A percentile compares a stretch with the other conserved stretches of the same genome.
Conservation (phyloP, 2,329 filamentous ascomycete species). For the Aspergillus novoparasiticus region DNA sequence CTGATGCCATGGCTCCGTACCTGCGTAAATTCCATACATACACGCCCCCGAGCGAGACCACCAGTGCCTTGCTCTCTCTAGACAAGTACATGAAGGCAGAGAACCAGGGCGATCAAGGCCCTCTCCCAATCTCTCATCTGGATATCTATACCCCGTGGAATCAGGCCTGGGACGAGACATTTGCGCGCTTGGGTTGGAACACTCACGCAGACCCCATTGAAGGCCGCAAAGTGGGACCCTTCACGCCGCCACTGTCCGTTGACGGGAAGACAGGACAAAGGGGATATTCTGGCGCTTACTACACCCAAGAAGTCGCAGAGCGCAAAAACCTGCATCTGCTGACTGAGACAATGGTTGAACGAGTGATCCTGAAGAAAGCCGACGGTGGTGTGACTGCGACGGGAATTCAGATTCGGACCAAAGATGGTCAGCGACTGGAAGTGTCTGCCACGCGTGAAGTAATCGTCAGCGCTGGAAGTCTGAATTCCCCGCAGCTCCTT, state of each 20-base stretch:
- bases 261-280: constrained; percentile 34
- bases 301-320: constrained; percentile 39
- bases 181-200: constrained; percentile 22
- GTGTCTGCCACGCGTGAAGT: constrained; percentile 53
- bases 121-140: constrained; percentile 27
- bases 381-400: constrained; percentile 19
- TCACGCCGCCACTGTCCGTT: constrained; percentile 40
- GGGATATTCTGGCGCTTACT: constrained; percentile 47
- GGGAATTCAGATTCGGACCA: constrained; percentile 22
- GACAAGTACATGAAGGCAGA: constrained; percentile 21
- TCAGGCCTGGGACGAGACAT: constrained; percentile 28
- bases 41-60: constrained; percentile 30
- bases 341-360: constrained; percentile 49
- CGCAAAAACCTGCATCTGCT: constrained; percentile 52
- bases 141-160: constrained; percentile 35
- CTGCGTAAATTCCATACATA: constrained; percentile 48
- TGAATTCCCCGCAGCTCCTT: constrained; percentile 60
- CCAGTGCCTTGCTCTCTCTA: constrained; percentile 12
- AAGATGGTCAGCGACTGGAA: constrained; percentile 30
- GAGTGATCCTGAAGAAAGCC: constrained; percentile 47
- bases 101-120: constrained; percentile 22
- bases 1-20: constrained; percentile 51
- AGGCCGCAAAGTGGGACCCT: constrained; percentile 43
- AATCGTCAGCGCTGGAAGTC: constrained; percentile 60
- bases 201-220: constrained; percentile 36